Conservation (phyloP, 768 basidiomycete species). For the Daedalea quercina region DNA sequence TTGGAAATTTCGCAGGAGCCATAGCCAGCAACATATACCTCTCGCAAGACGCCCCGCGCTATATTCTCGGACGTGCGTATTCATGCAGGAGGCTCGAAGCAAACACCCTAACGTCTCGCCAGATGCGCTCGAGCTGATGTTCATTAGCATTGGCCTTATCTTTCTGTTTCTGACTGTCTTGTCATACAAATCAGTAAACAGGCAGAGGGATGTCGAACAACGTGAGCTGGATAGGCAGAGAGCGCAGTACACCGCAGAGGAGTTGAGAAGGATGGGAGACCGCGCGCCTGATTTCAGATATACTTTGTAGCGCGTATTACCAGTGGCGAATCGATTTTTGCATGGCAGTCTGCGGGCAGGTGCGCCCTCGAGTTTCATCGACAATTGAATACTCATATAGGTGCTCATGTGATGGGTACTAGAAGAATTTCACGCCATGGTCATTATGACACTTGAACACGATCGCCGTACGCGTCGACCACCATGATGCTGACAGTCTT, state of each 20-base stretch:
- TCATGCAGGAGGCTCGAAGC: too few species aligned
- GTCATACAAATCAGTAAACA: constrained; percentile 50
- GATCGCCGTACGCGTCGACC: too few species aligned
- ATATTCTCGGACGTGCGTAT: constrained; percentile 53
- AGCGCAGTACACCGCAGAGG: constrained; percentile 15
- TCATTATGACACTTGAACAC: too few species aligned
- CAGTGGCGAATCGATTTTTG: too few species aligned
- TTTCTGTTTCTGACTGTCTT: constrained; percentile 40
- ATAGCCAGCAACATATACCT: constrained; percentile 62
- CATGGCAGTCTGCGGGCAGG: too few species aligned
- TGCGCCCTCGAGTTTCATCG: too few species aligned
- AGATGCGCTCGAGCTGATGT: constrained; percentile 65
- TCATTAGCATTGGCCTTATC: constrained; percentile 60
- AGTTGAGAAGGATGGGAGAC: constrained; percentile 43
- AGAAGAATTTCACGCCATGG: too few species aligned
- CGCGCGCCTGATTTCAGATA: constrained; percentile 60
- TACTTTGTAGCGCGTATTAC: constrained; percentile 1
- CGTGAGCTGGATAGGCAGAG: constrained; percentile 21
- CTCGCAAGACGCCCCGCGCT: constrained; percentile 51
- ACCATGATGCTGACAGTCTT: too few species aligned
- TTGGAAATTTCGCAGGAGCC: constrained; percentile 60
- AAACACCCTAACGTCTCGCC: too few species aligned
- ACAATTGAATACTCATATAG: too few species aligned
- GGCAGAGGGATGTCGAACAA: constrained; percentile 39
- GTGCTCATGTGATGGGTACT: too few species aligned